Percentiles rank a stretch among this genome's conserved stretches.
Conservation (phyloP, 345 rosid genomes). For the Fremontodendron californicum region DNA sequence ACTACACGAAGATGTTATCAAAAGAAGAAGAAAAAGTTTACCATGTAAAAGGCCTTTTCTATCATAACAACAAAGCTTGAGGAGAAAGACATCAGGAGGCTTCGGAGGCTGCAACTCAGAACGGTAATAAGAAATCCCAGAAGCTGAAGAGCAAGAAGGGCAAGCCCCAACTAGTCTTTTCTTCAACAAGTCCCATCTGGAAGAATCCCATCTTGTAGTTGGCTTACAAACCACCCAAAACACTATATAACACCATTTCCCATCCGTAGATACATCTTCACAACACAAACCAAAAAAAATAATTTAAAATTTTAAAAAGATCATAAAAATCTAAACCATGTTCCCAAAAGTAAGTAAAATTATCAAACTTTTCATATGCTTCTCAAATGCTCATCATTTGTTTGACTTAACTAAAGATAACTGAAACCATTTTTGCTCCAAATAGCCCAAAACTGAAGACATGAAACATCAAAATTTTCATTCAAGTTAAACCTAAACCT, state of each 20-base stretch:
- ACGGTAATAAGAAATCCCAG: constrained; percentile 57
- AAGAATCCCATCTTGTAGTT: constrained; percentile 57
- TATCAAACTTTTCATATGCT: background rate
- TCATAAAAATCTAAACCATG: background rate
- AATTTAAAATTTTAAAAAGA: background rate
- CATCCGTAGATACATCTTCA: constrained; percentile 90
- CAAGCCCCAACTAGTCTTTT: constrained; percentile 70
- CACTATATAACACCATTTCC: constrained; percentile 93
- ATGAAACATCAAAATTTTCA: background rate
- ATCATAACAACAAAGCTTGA: constrained; percentile 71
- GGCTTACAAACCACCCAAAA: constrained; percentile 83
- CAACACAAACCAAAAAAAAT: constrained; percentile 14
- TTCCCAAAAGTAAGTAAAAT: constrained; percentile 1
- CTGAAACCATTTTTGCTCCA: background rate
- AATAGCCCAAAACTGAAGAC: background rate
- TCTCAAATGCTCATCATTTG: background rate
- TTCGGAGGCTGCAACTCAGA: constrained; percentile 50
- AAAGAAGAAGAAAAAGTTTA: constrained; percentile 20
- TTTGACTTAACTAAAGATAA: background rate
- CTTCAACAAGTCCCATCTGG: constrained; percentile 88
- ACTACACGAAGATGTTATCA: background rate
- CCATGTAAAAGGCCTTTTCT: constrained; percentile 86
- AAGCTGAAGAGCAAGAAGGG: constrained; percentile 78
- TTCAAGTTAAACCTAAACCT: background rate
- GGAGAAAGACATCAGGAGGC: constrained; percentile 70